phyloP scores from a whole-genome alignment of 345 rosid genomes.

The Eucalyptus melliodora region DNA sequence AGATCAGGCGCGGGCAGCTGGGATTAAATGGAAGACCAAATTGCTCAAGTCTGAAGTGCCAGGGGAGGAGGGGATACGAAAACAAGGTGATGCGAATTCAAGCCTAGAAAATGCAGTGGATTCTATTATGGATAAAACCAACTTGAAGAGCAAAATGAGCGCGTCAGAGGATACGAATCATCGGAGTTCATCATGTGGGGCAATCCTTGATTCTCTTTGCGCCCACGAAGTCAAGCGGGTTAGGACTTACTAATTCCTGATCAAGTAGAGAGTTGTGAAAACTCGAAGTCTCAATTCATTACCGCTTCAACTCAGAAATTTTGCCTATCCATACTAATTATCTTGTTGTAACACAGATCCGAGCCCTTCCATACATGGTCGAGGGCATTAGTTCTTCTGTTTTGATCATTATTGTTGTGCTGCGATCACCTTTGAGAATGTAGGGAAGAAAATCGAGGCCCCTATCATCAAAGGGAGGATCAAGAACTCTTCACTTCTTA shows the following conservation, averaged over 20 bases:
- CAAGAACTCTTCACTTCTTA: background rate
- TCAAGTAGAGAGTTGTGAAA: background rate
- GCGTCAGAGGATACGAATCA: background rate
- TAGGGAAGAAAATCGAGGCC: background rate
- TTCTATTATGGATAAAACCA: background rate
- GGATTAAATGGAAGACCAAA: slow-evolving; percentile 41
- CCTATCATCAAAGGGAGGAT: background rate
- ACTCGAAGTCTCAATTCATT: background rate
- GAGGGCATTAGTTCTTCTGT: background rate
- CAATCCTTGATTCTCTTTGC: slow-evolving; percentile 8
- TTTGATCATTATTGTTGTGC: background rate
- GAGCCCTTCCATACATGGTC: background rate
- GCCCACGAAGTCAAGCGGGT: background rate
- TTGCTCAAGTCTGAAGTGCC: background rate
- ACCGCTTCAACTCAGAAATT: background rate
- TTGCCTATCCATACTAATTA: background rate
- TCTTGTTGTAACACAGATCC: background rate
- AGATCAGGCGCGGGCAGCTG: slow-evolving; percentile 70
- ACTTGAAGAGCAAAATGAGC: background rate
- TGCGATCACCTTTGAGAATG: background rate
- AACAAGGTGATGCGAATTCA: background rate
- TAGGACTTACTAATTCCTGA: slow-evolving; percentile 1
- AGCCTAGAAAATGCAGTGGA: background rate
- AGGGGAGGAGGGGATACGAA: background rate
- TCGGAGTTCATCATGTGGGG: background rate